Evolutionary conservation across 2,329 filamentous ascomycete genomes (phyloP).

Genomic region (Lojkania enalia): DNA sequence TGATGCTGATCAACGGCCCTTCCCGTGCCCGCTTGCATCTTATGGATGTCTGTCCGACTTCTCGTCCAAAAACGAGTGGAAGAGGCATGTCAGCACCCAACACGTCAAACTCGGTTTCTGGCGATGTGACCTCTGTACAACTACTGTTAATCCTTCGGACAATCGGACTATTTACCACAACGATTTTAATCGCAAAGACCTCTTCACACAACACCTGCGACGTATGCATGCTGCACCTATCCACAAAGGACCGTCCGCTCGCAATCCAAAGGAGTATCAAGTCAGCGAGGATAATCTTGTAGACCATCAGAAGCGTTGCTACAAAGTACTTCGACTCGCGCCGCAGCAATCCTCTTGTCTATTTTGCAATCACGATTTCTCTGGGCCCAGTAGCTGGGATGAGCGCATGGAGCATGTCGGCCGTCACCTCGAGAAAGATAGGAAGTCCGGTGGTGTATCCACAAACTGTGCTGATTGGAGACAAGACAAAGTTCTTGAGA

Average conservation of each 20-base stretch:
- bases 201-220: slow-evolving; percentile 85
- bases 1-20: slow-evolving; percentile 52
- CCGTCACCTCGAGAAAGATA: slow-evolving; percentile 69
- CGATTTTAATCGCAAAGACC: slow-evolving; percentile 88
- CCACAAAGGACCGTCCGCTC: slow-evolving; percentile 25
- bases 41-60: slow-evolving; percentile 78
- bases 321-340: slow-evolving; percentile 61
- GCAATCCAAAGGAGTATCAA: slow-evolving; percentile 48
- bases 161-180: slow-evolving; percentile 47
- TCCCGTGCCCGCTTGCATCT: slow-evolving; percentile 75
- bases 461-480: slow-evolving; percentile 31
- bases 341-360: slow-evolving; percentile 66
- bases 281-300: slow-evolving; percentile 59
- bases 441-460: slow-evolving; percentile 25
- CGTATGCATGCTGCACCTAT: slow-evolving; percentile 73
- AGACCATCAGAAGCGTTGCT: slow-evolving; percentile 61
- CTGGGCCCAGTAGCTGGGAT: slow-evolving; percentile 71
- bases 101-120: slow-evolving; percentile 77
- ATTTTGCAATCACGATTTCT: slow-evolving; percentile 66
- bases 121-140: slow-evolving; percentile 68
- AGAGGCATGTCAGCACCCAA: slow-evolving; percentile 80
- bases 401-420: slow-evolving; percentile 86
- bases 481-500: slow-evolving; percentile 34
- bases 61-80: slow-evolving; percentile 90
- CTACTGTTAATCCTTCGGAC: slow-evolving; percentile 37